A percentile compares a stretch with the other conserved stretches of the same genome.
phyloP scores from a whole-genome alignment of 352 stramenopile species.

The Phytopythium ostracodes region DNA sequence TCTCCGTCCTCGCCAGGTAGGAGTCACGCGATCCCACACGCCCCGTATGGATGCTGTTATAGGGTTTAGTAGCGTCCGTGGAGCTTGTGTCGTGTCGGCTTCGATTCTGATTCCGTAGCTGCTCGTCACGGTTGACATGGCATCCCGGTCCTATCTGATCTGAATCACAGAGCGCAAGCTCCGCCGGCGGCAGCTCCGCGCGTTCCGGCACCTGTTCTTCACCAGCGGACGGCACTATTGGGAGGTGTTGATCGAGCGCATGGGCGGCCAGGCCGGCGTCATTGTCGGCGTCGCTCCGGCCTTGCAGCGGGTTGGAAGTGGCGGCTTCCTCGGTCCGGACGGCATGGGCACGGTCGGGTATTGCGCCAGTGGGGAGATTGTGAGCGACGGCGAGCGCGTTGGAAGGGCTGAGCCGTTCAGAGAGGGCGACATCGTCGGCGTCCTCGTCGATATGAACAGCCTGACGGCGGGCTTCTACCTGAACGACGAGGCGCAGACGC shows the following conservation, averaged over 20 bases:
- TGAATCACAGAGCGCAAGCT: conserved; percentile 2
- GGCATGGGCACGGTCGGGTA: conserved; percentile 25
- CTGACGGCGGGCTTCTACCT: conserved; percentile 36
- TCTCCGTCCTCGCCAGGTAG: neutral
- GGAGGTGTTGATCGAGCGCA: conserved; percentile 33
- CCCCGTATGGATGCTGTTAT: neutral
- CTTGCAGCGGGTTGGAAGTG: conserved; percentile 13
- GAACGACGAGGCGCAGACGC: conserved; percentile 28
- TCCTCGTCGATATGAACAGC: conserved; percentile 47
- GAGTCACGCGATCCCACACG: neutral
- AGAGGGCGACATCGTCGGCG: conserved; percentile 35
- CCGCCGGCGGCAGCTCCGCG: conserved; percentile 19
- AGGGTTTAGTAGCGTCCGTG: neutral
- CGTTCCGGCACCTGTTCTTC: conserved; percentile 46
- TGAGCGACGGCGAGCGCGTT: conserved; percentile 31
- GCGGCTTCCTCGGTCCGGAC: neutral
- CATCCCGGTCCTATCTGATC: conserved; percentile 15
- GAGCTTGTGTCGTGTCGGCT: neutral
- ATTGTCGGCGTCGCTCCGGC: conserved; percentile 27
- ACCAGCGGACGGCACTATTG: conserved; percentile 52
- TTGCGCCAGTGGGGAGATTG: conserved; percentile 25
- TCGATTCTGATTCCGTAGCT: conserved; percentile 4
- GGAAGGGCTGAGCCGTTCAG: conserved; percentile 22
- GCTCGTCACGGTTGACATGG: conserved; percentile 6
- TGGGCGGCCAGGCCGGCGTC: conserved; percentile 18